Evolutionary conservation across 768 basidiomycete species (phyloP), one percentile per base, ranked within the genome.

Genomic region (Amanita phalloides): DNA sequence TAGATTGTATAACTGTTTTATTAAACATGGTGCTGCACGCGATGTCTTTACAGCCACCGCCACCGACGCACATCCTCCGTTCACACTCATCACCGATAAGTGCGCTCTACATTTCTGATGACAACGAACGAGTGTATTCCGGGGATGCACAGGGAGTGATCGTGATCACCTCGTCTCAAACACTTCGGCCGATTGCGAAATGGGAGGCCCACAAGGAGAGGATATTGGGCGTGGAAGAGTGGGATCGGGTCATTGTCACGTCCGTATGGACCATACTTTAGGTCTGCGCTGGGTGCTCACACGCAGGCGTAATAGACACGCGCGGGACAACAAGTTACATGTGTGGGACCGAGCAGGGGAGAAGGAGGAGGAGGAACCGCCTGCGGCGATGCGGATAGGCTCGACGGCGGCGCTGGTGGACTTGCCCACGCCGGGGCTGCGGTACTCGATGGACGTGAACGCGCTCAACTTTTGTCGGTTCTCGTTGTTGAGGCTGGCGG

Each of bases 391-490:
- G 21, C 68, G 71, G 23, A 69, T 81, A 43, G 75, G 80, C 6
- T 39, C 48, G 14, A 79, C 83, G 3, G 86, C 83, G 1, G 70
- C 76, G 0, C 58, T 76, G 36, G 68, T 76, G 1, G 73, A 70
- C 26, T 63, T 77, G 6, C 70, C 75, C 1, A 65, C 66, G 0
- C 86, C 87, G 3, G 54, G 61, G 6, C 63, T 88, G 3, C 62
- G 67, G 9, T 85, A 83, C 58, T 85, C 86, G 0, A 68, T 98
- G 64, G 88, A 92, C 60, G 83, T 94, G 54, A 99, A 99, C 62
- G 84, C 95, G 1, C 73, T 98, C 51, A 96, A 95, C 61, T 97
- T 86, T 64, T 98, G 95, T 66, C 81, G 86, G 2, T 93, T 96
- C 66, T 86, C 89, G 6, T 69, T 97, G 2, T 62, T 86, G 30